These are phyloP conservation scores for Fistulinella cinereoalba DNA, from an alignment of 1,284 basidiomycete genomes.

Conservation along the genomic window DNA sequence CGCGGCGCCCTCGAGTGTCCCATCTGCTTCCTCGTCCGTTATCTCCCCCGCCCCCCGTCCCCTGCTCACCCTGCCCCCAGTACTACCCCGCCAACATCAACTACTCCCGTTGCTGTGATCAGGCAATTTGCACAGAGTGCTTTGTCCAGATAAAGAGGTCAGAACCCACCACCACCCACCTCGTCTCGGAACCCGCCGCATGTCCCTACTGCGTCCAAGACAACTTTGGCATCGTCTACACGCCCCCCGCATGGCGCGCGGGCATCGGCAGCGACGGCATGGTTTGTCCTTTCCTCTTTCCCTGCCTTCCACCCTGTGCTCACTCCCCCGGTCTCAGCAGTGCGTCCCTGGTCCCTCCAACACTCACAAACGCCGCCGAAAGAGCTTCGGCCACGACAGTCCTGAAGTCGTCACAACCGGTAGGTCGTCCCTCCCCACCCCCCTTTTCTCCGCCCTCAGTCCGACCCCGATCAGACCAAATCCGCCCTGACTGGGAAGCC, in stretches of 20 bases:
- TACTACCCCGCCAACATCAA: conserved; percentile 97
- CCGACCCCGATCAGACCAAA: conserved; percentile 61
- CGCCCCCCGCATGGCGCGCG: conserved; percentile 75
- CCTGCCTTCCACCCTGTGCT: conserved; percentile 37
- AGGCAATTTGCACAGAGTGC: conserved; percentile 98
- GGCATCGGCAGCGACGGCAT: conserved; percentile 69
- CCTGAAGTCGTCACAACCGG: conserved; percentile 91
- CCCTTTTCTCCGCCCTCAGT: conserved; percentile 9
- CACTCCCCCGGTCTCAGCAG: conserved; percentile 50
- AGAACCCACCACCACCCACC: conserved; percentile 90
- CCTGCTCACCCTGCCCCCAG: conserved; percentile 41
- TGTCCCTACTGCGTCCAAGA: conserved; percentile 98
- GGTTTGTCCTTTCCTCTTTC: conserved; percentile 36
- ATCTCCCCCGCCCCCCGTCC: conserved; percentile 11
- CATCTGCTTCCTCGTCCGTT: conserved; percentile 95
- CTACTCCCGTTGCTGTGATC: conserved; percentile 95
- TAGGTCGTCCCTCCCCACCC: conserved; percentile 29
- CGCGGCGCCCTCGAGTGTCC: conserved; percentile 91
- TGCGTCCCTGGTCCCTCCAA: conserved; percentile 33
- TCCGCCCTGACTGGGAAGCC: conserved; percentile 92
- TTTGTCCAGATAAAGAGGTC: conserved; percentile 98
- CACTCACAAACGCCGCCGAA: conserved; percentile 71
- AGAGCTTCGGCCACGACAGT: conserved; percentile 72
- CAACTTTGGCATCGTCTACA: conserved; percentile 94
- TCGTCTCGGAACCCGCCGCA: conserved; percentile 90